These are phyloP conservation scores for Sphenostylis stenocarpa DNA, from an alignment of 306 rosid species.

Conservation along the genomic window DNA sequence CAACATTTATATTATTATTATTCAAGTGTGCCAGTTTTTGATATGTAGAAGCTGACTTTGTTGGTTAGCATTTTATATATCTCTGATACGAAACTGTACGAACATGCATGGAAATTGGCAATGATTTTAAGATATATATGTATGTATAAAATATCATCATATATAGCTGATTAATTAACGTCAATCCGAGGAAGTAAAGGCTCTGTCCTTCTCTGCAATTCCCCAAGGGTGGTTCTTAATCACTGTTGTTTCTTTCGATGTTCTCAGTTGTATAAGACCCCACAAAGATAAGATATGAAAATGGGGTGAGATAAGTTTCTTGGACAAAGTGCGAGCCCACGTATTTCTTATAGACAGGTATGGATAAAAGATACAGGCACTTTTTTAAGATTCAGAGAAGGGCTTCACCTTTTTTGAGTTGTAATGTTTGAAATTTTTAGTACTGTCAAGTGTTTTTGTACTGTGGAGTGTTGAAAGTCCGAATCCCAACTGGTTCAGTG, in stretches of 20 bases:
- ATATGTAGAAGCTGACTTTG: slow-evolving; percentile 37
- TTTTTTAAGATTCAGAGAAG: slow-evolving; percentile 22
- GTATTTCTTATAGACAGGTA: slow-evolving; percentile 29
- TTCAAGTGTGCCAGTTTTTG: slow-evolving; percentile 8
- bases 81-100: slow-evolving; percentile 70
- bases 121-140: not conserved
- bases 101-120: slow-evolving; percentile 50
- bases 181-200: slow-evolving; percentile 27
- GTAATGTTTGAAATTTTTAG: slow-evolving; percentile 27
- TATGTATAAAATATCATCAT: not conserved
- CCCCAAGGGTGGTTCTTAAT: slow-evolving; percentile 33
- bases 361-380: slow-evolving; percentile 40
- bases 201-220: slow-evolving; percentile 22
- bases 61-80: slow-evolving; percentile 30
- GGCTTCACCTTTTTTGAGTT: slow-evolving; percentile 21
- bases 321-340: slow-evolving; percentile 68
- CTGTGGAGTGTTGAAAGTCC: slow-evolving; percentile 11
- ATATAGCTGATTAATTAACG: slow-evolving; percentile 1
- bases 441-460: not conserved
- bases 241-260: slow-evolving; percentile 50
- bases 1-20: slow-evolving; percentile 29
- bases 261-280: slow-evolving; percentile 54
- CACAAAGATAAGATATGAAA: slow-evolving; percentile 78
- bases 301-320: slow-evolving; percentile 72
- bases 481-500: slow-evolving; percentile 6